Conservation (phyloP, 208 protist genomes). For the Kentomonas sorsogonicus region DNA sequence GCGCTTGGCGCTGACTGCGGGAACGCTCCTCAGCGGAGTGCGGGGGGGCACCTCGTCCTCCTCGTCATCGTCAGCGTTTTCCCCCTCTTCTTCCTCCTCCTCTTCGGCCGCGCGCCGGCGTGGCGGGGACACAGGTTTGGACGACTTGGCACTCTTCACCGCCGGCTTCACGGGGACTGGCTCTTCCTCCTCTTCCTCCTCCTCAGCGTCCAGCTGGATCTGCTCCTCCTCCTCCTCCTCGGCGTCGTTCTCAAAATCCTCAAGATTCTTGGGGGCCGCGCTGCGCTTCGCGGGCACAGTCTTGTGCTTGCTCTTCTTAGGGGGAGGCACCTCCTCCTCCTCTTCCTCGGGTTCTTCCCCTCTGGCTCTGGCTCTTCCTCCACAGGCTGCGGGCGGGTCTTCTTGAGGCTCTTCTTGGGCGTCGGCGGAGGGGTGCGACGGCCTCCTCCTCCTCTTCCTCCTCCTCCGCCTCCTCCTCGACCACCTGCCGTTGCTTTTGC, state of each 20-base stretch:
- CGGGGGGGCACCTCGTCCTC: neutral
- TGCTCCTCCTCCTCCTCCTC: slow-evolving; percentile 8
- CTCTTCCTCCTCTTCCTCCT: slow-evolving; percentile 12
- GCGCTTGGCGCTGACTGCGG: no score
- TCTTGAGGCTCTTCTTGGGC: neutral
- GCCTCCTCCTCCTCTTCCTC: slow-evolving; percentile 15
- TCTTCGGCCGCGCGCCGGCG: neutral
- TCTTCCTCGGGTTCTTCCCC: slow-evolving; percentile 16
- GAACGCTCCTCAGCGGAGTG: no score
- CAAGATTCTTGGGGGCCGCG: no score
- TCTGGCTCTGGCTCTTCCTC: neutral
- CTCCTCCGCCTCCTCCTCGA: slow-evolving; percentile 17
- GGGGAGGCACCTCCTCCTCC: slow-evolving; percentile 6
- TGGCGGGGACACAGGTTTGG: neutral
- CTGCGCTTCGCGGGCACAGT: neutral
- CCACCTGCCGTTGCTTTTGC: slow-evolving; percentile 10
- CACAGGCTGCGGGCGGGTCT: neutral
- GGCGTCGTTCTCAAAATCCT: no score
- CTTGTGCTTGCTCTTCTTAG: neutral
- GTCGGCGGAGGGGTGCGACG: neutral
- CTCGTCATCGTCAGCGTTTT: slow-evolving; percentile 20
- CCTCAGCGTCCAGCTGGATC: slow-evolving; percentile 5
- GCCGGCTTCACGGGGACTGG: neutral
- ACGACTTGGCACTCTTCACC: neutral
- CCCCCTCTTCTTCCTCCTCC: slow-evolving; percentile 9